A percentile compares a stretch with the other conserved stretches of the same genome.
phyloP scores from a whole-genome alignment of 2,329 filamentous ascomycete species.

The Phialocephala subalpina region DNA sequence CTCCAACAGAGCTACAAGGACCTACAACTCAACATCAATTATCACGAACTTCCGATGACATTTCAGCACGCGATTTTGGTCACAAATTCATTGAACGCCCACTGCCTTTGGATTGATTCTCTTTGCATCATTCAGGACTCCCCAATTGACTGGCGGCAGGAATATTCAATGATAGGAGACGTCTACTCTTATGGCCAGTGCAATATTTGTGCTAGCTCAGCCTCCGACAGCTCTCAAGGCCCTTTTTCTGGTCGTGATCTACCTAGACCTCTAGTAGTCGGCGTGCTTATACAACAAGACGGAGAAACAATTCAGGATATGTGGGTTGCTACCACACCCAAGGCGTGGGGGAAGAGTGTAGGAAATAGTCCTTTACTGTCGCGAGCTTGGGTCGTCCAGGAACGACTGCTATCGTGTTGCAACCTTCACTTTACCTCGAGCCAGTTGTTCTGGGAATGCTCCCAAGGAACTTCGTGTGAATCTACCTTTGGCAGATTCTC shows the following conservation, averaged over 20 bases:
- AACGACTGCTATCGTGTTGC: background rate
- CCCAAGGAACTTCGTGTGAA: background rate
- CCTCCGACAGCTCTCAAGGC: background rate
- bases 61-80: background rate
- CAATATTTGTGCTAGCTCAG: background rate
- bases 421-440: background rate
- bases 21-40: background rate
- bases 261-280: background rate
- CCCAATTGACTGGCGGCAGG: background rate
- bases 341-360: background rate
- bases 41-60: background rate
- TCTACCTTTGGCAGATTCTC: background rate
- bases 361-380: background rate
- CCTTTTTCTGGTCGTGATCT: background rate
- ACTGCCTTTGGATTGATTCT: background rate
- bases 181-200: background rate
- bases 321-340: background rate
- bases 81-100: background rate
- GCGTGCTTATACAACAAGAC: background rate
- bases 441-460: background rate
- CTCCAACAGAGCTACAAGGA: background rate
- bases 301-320: background rate
- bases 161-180: background rate
- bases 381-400: background rate
- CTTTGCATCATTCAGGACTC: background rate